Evolutionary conservation across 2,329 filamentous ascomycete species (phyloP), one percentile per base, ranked within the genome.

Genomic region (Reticulascus tulasneorum): DNA sequence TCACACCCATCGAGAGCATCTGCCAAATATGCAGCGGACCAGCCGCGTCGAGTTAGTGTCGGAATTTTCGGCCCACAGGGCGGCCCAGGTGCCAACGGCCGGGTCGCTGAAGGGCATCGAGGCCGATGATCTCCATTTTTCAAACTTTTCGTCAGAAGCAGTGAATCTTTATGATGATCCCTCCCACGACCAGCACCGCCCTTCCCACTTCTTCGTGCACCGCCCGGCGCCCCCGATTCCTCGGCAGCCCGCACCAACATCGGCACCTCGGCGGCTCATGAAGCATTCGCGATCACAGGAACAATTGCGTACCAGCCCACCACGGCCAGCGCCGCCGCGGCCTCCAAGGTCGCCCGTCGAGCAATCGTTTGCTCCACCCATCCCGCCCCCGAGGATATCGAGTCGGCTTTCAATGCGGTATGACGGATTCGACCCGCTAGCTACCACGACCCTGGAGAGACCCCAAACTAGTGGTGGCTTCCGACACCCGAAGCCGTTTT

Each of bases 381-480:
- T 68, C 10, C 65, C 69, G 4, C 76, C 74, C 6, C 69, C 71
- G 4, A 69, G 77, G 16, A 58, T 69, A 16, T 79, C 77, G 0
- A 81, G 77, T 47, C 71, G 76, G 10, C 58, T 66, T 11, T 73
- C 68, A 8, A 49, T 61, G 15, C 59, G 59, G n/a, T 62, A 65
- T 21, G 69, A 68, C 28, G 62, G 64, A 9, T 55, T 61, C 26
- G 68, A 71, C 34, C 52, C 61, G 2, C 42, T 62, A 9, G 50
- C 53, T 15, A 55, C 48, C 20, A 49, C 55, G 3, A 49, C 50
- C 9, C 44, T 63, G 29, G 66, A 73, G 15, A 64, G 69, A 15
- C 65, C 71, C 4, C 59, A 59, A 36, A 71, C 67, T 4, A 67
- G 62, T 42, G 61, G 59, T 27, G 62, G 63, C 27, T 69, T 72